Evolutionary conservation across 345 rosid species (phyloP), one percentile per base, ranked within the genome.

Genomic region (Fremontodendron californicum): DNA sequence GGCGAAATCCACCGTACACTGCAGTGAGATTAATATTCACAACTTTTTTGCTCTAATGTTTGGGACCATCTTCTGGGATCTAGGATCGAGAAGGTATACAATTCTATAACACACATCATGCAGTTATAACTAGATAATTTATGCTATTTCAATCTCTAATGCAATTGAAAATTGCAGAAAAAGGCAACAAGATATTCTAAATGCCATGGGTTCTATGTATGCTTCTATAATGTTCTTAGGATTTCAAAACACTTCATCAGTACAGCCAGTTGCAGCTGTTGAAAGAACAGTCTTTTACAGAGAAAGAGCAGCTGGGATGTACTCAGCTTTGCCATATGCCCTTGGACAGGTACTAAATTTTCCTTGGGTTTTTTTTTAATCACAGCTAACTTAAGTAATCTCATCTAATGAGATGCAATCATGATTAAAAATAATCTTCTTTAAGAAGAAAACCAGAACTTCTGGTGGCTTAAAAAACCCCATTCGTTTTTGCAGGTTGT

Each of bases 271-370:
- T 40, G 94, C 89, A 25, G 87, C 86, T 0, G 72, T 90, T 37
- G 94, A 90, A 76, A 86, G 94, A 78, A 89, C 92, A 1, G 92
- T 90, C 1, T 90, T 86, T 75, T 90, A 90, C 73, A 81, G 94
- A 79, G 92, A 90, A 81, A 87, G 88, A 78, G 91, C 89, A 60
- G 92, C 94, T 4, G 90, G 92, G 64, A 86, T 90, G 92, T 90
- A 90, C 61, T 90, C 91, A 21, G 89, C 92, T n/a, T 64, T 90
- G 71, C 89, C 94, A 27, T 89, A 90, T 72, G 94, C 94, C 33
- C 86, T 89, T 21, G 94, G 82, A 48, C 94, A 90, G 85, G 92
- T 90, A 83, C 35, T 33, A 33, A 33, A 33, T 33, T 33, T 33
- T 33, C 35, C 35, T 33, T 33, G 35, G 35, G 35, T 33, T 33